Conservation (phyloP, 2,329 filamentous ascomycete species). For the Mycosphaerella sp. region DNA sequence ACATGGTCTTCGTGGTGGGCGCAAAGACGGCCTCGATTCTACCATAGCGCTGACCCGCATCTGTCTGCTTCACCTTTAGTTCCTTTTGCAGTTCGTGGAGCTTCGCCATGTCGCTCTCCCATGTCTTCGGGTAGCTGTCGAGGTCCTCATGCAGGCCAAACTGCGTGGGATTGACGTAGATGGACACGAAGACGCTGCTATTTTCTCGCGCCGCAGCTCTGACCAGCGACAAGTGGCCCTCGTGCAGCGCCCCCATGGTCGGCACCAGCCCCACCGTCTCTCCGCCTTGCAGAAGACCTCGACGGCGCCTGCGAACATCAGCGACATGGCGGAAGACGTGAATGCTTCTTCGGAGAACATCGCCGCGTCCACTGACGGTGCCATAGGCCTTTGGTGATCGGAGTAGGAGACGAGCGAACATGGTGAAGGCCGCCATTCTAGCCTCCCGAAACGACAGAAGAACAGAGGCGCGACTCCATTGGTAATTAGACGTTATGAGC, state of each 20-base stretch:
- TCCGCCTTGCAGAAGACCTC: constrained; percentile 58
- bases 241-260: constrained; percentile 96
- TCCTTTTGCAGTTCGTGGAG: constrained; percentile 65
- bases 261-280: constrained; percentile 81
- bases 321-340: constrained; percentile 71
- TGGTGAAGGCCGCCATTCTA: neutral
- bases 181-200: constrained; percentile 79
- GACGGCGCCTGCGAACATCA: constrained; percentile 63
- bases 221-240: constrained; percentile 80
- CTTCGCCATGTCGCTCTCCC: constrained; percentile 66
- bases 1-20: constrained; percentile 76
- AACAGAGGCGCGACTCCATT: neutral
- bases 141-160: constrained; percentile 88
- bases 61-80: constrained; percentile 44
- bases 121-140: constrained; percentile 81
- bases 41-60: constrained; percentile 42
- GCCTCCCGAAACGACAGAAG: neutral
- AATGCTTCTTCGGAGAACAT: constrained; percentile 42
- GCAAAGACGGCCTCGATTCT: constrained; percentile 79
- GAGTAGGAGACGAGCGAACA: neutral
- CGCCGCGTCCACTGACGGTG: neutral
- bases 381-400: neutral
- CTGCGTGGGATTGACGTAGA: constrained; percentile 96
- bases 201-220: constrained; percentile 77
- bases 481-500: neutral